Conservation (phyloP, 805 yeast genomes). For the Maudiozyma turicensis region DNA sequence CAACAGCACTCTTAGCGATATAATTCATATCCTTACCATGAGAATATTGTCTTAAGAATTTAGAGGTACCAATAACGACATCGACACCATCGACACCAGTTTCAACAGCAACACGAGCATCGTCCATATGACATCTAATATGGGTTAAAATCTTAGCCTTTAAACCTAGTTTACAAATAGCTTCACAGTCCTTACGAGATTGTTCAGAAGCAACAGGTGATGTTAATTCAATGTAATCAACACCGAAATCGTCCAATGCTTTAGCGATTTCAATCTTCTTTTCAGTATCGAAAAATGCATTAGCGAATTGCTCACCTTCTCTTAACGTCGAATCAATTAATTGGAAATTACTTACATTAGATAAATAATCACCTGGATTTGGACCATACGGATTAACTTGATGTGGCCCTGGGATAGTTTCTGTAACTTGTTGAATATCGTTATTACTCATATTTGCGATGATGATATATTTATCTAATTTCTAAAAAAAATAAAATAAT, state of each 20-base stretch:
- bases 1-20: constrained; percentile 90
- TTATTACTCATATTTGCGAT: neutral
- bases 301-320: constrained; percentile 98
- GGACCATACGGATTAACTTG: constrained; percentile 82
- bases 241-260: constrained; percentile 96
- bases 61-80: constrained; percentile 95
- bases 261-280: constrained; percentile 94
- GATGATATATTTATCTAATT: neutral
- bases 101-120: constrained; percentile 91
- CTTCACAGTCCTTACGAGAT: constrained; percentile 88
- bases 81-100: constrained; percentile 99
- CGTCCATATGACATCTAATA: constrained; percentile 98
- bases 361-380: constrained; percentile 82
- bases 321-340: constrained; percentile 90
- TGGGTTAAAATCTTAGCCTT: constrained; percentile 94
- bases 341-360: constrained; percentile 83
- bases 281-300: constrained; percentile 89
- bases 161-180: constrained; percentile 95
- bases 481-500: neutral
- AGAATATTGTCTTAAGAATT: constrained; percentile 84
- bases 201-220: constrained; percentile 98
- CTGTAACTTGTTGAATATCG: constrained; percentile 12
- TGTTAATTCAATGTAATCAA: constrained; percentile 95
- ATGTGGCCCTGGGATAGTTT: constrained; percentile 6
- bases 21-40: constrained; percentile 99